phyloP scores from a whole-genome alignment of 2,329 filamentous ascomycete genomes.

The Laburnicola sp. region DNA sequence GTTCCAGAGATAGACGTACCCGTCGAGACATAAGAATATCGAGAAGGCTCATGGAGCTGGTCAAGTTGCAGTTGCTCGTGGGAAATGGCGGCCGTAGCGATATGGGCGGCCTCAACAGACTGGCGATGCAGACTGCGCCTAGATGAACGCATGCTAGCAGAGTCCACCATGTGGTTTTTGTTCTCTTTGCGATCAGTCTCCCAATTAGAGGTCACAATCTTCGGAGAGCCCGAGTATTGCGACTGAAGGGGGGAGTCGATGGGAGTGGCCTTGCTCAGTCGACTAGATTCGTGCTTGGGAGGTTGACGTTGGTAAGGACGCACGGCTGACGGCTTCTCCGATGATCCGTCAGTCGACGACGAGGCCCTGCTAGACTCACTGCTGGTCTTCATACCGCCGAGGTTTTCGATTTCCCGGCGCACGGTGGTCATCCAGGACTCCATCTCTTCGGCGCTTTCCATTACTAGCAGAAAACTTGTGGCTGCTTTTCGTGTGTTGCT shows the following conservation, averaged over 20 bases:
- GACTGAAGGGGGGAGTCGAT: slow-evolving; percentile 42
- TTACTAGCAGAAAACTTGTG: slow-evolving; percentile 70
- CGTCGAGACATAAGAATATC: slow-evolving; percentile 44
- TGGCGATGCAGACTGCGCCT: slow-evolving; percentile 32
- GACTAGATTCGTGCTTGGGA: slow-evolving; percentile 40
- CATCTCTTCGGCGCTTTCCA: slow-evolving; percentile 74
- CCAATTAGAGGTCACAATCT: slow-evolving; percentile 37
- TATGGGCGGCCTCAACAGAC: slow-evolving; percentile 42
- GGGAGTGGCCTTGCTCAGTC: slow-evolving; percentile 34
- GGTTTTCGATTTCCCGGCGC: slow-evolving; percentile 68
- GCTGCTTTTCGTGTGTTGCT: slow-evolving; percentile 58
- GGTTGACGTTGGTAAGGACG: slow-evolving; percentile 44
- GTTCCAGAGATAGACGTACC: slow-evolving; percentile 40
- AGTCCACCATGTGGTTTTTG: slow-evolving; percentile 34
- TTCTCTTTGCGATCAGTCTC: slow-evolving; percentile 32
- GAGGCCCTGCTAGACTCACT: slow-evolving; percentile 34
- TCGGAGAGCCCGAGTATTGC: slow-evolving; percentile 36
- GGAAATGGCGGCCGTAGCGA: slow-evolving; percentile 40
- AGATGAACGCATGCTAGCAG: slow-evolving; percentile 34
- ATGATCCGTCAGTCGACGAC: slow-evolving; percentile 31
- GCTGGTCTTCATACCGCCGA: slow-evolving; percentile 65
- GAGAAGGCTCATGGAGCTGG: slow-evolving; percentile 42
- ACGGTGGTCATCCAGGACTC: slow-evolving; percentile 72
- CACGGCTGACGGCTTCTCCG: slow-evolving; percentile 30
- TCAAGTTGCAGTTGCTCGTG: slow-evolving; percentile 43